Evolutionary conservation across 1,284 basidiomycete genomes (phyloP).

Genomic region (Phlebopus sp.): DNA sequence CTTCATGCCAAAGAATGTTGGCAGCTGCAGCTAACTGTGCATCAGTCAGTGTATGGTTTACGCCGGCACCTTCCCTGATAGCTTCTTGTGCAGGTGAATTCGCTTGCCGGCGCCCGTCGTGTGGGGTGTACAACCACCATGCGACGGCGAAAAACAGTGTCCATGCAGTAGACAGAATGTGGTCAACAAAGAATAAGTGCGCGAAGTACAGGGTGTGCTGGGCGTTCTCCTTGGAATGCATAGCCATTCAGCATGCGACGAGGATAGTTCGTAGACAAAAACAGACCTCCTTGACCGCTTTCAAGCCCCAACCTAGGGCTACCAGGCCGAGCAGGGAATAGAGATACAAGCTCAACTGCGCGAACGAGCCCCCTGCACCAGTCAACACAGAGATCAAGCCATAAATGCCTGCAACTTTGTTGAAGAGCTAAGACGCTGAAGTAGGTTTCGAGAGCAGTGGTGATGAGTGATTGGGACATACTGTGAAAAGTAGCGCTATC

Average conservation of each 20-base stretch:
- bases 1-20: conserved; percentile 82
- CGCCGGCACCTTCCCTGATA: conserved; percentile 61
- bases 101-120: conserved; percentile 78
- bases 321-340: conserved; percentile 87
- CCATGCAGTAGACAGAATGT: conserved; percentile 90
- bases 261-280: conserved; percentile 9
- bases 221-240: conserved; percentile 71
- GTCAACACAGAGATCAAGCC: conserved; percentile 90
- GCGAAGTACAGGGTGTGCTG: conserved; percentile 86
- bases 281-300: conserved; percentile 78
- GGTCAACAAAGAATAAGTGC: conserved; percentile 90
- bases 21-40: conserved; percentile 70
- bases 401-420: conserved; percentile 98
- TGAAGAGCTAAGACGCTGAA: conserved; percentile 65
- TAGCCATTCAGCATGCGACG: background rate
- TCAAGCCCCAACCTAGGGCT: conserved; percentile 85
- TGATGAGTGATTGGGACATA: conserved; percentile 38
- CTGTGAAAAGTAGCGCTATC: conserved; percentile 83
- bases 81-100: conserved; percentile 87
- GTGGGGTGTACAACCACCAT: conserved; percentile 90
- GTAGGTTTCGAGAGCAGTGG: background rate
- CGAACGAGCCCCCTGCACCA: conserved; percentile 82
- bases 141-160: conserved; percentile 85
- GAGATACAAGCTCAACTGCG: conserved; percentile 89
- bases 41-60: conserved; percentile 54